A percentile compares a stretch with the other conserved stretches of the same genome.
phyloP scores from a whole-genome alignment of 306 rosid genomes.

The Cucumis cinereus region DNA sequence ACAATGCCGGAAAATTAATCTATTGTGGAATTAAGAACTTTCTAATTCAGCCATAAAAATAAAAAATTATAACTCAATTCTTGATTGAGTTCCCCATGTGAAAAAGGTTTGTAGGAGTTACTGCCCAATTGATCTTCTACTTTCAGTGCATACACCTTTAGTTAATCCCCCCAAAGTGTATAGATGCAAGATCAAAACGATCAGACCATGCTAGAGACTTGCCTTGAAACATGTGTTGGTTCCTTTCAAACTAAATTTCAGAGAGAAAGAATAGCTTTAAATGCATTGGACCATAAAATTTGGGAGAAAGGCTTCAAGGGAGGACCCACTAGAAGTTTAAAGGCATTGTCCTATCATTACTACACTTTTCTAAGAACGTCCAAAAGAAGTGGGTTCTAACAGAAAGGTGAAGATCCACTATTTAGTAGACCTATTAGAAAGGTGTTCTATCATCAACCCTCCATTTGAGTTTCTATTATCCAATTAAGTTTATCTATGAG shows the following conservation, averaged over 20 bases:
- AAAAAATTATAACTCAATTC: background rate
- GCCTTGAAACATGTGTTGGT: too few relatives aligned
- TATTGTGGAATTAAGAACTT: background rate
- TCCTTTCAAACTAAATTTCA: too few relatives aligned
- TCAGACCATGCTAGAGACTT: too few relatives aligned
- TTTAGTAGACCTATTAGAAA: background rate
- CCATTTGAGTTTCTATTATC: background rate
- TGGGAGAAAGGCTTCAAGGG: too few relatives aligned
- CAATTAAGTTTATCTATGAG: background rate
- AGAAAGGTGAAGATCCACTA: background rate
- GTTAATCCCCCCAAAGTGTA: background rate
- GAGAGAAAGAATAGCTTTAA: too few relatives aligned
- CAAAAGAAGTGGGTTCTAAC: background rate
- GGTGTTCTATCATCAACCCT: background rate
- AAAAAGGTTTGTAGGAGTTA: background rate
- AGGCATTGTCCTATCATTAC: background rate
- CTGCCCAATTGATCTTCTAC: background rate
- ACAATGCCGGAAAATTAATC: background rate
- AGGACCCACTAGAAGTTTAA: too few relatives aligned
- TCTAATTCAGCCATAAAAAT: background rate
- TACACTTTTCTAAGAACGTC: background rate
- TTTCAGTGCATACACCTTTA: background rate
- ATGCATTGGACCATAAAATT: too few relatives aligned
- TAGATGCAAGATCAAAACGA: too few relatives aligned
- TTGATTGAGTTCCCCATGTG: background rate